Percentiles rank a stretch among this genome's conserved stretches.
These are phyloP conservation scores for Artemisia annua DNA, from an alignment of 129 eudicot species.

Conservation along the genomic window DNA sequence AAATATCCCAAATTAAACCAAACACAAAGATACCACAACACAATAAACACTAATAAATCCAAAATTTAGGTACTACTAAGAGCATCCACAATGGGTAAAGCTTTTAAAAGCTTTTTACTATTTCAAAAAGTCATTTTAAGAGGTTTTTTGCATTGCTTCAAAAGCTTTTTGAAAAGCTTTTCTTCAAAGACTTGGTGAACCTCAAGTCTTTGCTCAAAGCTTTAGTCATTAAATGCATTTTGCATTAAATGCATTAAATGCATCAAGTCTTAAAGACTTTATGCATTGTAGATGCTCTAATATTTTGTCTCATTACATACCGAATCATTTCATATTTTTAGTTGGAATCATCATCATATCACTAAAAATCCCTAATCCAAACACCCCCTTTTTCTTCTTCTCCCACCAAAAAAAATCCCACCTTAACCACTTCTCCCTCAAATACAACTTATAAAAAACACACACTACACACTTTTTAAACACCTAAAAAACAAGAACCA, in stretches of 20 bases:
- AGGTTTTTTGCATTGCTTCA: too few relatives aligned
- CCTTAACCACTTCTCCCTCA: too few relatives aligned
- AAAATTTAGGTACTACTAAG: constrained; percentile 3
- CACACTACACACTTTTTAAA: not conserved
- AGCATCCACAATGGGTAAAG: too few relatives aligned
- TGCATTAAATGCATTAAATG: too few relatives aligned
- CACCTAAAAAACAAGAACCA: constrained; percentile 22
- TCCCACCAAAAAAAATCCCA: constrained; percentile 9
- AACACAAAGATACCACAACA: constrained; percentile 10
- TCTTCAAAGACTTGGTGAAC: too few relatives aligned
- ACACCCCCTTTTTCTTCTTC: constrained; percentile 16
- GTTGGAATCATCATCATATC: constrained; percentile 38
- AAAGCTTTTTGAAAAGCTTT: too few relatives aligned
- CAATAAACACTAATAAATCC: not conserved
- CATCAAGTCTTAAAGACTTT: too few relatives aligned
- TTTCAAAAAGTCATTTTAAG: too few relatives aligned
- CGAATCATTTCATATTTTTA: constrained; percentile 26
- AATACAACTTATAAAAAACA: not conserved
- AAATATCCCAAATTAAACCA: not conserved
- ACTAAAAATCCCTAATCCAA: constrained; percentile 18
- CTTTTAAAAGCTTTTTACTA: too few relatives aligned
- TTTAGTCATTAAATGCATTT: too few relatives aligned
- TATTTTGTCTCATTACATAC: constrained; percentile 39
- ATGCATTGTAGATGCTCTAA: too few relatives aligned
- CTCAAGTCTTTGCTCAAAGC: too few relatives aligned